These are phyloP conservation scores for Leptodermis oblonga DNA, from an alignment of 257 asterid genomes.

Conservation along the genomic window DNA sequence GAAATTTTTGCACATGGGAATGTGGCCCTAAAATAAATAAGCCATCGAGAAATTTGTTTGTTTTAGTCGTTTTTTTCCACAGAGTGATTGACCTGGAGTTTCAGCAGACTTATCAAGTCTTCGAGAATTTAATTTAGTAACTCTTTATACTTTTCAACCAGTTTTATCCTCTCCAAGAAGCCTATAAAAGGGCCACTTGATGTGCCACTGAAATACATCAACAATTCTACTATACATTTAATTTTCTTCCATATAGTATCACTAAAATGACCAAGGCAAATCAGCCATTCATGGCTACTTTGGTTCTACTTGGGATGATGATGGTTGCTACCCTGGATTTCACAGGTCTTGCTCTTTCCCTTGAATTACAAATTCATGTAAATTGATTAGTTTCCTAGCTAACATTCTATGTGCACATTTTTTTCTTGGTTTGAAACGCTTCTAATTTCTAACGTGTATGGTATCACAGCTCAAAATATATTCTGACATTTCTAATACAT, in stretches of 20 bases:
- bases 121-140: not conserved
- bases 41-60: not conserved
- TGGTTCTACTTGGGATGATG: too few relatives aligned
- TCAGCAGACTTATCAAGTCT: not conserved
- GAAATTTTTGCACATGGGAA: not conserved
- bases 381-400: too few relatives aligned
- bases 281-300: slow-evolving; percentile 1
- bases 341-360: too few relatives aligned
- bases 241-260: not conserved
- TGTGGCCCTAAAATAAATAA: not conserved
- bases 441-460: too few relatives aligned
- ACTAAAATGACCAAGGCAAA: slow-evolving; percentile 18
- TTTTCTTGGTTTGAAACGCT: too few relatives aligned
- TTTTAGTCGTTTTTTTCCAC: too few relatives aligned
- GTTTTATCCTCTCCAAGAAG: not conserved
- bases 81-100: slow-evolving; percentile 12
- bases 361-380: too few relatives aligned
- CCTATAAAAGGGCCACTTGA: not conserved
- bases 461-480: too few relatives aligned
- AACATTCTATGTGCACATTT: too few relatives aligned
- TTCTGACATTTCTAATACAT: too few relatives aligned
- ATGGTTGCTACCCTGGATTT: too few relatives aligned
- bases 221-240: too few relatives aligned
- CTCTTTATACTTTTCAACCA: not conserved
- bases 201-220: not conserved